phyloP scores from a whole-genome alignment of 495 filamentous ascomycete genomes.

The Daldinia vernicosa region DNA sequence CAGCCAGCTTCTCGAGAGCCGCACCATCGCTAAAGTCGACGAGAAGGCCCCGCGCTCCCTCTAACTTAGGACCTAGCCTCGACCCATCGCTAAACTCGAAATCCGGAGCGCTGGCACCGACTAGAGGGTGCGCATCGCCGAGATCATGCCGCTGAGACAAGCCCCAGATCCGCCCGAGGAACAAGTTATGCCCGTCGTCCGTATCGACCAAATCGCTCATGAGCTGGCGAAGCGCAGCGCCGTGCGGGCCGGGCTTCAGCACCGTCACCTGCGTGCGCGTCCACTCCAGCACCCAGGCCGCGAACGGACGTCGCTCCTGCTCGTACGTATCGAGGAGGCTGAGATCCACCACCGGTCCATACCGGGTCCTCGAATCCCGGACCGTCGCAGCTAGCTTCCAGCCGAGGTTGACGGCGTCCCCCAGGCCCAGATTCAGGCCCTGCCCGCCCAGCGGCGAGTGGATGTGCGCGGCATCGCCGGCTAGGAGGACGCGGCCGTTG shows the following conservation, averaged over 20 bases:
- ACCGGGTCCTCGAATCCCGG: not conserved
- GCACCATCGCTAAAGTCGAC: conserved; percentile 36
- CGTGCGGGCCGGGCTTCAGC: conserved; percentile 37
- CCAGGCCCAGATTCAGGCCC: conserved; percentile 21
- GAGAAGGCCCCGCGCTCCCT: conserved; percentile 34
- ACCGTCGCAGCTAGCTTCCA: conserved; percentile 23
- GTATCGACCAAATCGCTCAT: conserved; percentile 43
- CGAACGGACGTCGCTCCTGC: conserved; percentile 42
- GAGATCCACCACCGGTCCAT: conserved; percentile 2
- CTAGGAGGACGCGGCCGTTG: conserved; percentile 13
- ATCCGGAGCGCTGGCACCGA: conserved; percentile 46
- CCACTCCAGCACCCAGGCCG: conserved; percentile 45
- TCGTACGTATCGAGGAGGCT: conserved; percentile 46
- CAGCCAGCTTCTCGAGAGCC: conserved; percentile 16
- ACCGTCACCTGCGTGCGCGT: conserved; percentile 41
- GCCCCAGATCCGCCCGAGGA: conserved; percentile 47
- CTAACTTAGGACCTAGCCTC: conserved; percentile 39
- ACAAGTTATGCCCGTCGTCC: conserved; percentile 44
- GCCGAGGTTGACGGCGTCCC: conserved; percentile 19
- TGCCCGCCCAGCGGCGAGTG: conserved; percentile 20
- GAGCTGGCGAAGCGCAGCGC: conserved; percentile 33
- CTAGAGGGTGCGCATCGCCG: conserved; percentile 39
- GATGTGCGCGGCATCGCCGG: conserved; percentile 28
- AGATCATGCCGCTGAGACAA: conserved; percentile 44
- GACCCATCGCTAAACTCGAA: conserved; percentile 43